phyloP scores from a whole-genome alignment of 73 alveolate species.

The Paramecium sonneborni region DNA sequence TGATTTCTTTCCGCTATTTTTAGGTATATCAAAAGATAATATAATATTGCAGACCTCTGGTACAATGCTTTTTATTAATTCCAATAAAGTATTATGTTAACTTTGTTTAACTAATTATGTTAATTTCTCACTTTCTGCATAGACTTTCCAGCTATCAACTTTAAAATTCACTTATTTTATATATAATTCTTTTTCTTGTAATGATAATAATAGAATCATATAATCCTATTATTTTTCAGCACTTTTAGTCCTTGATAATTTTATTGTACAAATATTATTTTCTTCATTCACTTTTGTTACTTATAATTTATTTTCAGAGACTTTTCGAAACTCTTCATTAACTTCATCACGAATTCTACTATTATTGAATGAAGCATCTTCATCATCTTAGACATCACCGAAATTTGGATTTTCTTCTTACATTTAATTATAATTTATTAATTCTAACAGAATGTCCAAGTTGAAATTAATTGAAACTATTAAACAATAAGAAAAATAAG shows the following conservation, averaged over 20 bases:
- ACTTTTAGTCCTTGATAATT: neutral
- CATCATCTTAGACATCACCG: neutral
- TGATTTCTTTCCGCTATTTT: neutral
- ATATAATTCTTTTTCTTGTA: neutral
- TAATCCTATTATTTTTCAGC: neutral
- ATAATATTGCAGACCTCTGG: neutral
- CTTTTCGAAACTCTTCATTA: neutral
- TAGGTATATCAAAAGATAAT: neutral
- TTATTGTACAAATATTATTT: neutral
- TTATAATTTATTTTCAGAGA: neutral
- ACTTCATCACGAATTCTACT: neutral
- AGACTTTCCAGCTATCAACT: conserved; percentile 6
- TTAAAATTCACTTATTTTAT: neutral
- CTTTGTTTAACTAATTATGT: neutral
- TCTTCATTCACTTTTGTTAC: neutral
- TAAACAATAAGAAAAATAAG: neutral
- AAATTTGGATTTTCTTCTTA: neutral
- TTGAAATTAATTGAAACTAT: neutral
- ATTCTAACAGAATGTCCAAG: neutral
- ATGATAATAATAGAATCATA: neutral
- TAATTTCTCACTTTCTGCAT: conserved; percentile 7
- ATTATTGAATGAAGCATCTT: neutral
- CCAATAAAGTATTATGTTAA: neutral
- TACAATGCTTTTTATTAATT: neutral
- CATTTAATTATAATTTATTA: neutral